Base-by-base conservation (phyloP, 176 grass and related monocot species). In the Eragrostis curvula region DNA sequence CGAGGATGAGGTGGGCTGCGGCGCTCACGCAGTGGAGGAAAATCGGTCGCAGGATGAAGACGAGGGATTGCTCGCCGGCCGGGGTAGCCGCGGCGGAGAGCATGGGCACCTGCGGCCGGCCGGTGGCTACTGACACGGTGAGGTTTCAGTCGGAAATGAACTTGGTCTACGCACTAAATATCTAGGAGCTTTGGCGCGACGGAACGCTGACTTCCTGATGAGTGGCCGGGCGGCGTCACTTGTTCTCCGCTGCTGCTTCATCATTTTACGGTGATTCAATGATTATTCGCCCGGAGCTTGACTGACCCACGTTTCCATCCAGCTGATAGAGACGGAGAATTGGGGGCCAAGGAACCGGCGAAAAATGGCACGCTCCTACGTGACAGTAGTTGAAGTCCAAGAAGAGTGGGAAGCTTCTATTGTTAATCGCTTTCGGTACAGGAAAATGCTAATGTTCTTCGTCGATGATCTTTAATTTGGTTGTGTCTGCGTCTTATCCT, bases 1-100 rank as follows among this genome's bases (percentile, higher is more conserved):
- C 83, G 61, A 87, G 66, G 27, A 89, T 13, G 79, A 74, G 17
- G 46, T 83, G 61, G 25, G 77, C 78, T 1, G 1, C 56, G 78
- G 78, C 78, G 66, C 12, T 28, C 1, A 23, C 46, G 57, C 57
- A 47, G n/a, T 85, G 83, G 45, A 89, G 46, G 64, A 85, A 43
- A 9, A 62, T 8, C 21, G n/a, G n/a, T 11, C 10, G 23, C 24
- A 61, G 58, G 25, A 14, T 14, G 58, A 61, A 61, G 24, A 6
- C 12, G 58, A 27, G 58, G 56, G 21, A 59, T 59, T 8, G 56
- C 23, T 59, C 56, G 2, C 7, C 56, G n/a, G 2, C 56, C 23
- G 20, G 53, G 7, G 53, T 25, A 8, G 44, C 44, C 44, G 7
- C 12, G 44, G 43, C 47, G 12, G 43, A 27, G 68, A 44, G 68